Conservation (phyloP, 1,139 yeast genomes). For the Geotrichum citri-aurantii region DNA sequence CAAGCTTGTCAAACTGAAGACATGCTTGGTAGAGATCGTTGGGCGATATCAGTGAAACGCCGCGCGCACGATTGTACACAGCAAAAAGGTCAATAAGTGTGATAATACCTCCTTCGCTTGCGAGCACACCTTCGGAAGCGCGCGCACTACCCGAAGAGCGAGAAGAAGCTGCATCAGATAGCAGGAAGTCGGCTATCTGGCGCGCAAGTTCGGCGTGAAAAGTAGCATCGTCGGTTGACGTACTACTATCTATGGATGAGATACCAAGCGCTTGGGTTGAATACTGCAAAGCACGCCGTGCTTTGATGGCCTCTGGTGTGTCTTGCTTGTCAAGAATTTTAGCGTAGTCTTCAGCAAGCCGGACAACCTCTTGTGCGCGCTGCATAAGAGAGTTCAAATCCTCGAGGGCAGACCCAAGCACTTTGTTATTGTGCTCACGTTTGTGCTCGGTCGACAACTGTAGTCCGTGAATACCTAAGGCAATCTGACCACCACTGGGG, state of each 20-base stretch:
- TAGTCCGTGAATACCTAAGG: conserved; percentile 62
- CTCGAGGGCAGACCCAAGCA: conserved; percentile 64
- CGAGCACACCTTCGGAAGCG: conserved; percentile 33
- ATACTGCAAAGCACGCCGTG: conserved; percentile 30
- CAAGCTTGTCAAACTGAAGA: conserved; percentile 41
- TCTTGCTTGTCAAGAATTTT: conserved; percentile 24
- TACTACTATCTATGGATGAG: conserved; percentile 37
- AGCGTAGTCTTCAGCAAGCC: conserved; percentile 50
- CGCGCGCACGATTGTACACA: conserved; percentile 54
- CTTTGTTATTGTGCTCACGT: conserved; percentile 54
- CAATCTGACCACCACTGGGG: background rate
- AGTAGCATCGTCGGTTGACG: conserved; percentile 33
- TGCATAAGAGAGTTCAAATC: conserved; percentile 74
- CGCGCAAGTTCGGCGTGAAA: conserved; percentile 50
- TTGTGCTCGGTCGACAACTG: conserved; percentile 55
- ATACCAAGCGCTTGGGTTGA: conserved; percentile 34
- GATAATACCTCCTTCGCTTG: conserved; percentile 51
- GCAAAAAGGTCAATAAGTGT: conserved; percentile 57
- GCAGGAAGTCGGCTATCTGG: conserved; percentile 53
- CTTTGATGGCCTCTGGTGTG: conserved; percentile 19
- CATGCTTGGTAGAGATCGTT: conserved; percentile 51
- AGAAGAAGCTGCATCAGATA: background rate
- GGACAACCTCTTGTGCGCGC: conserved; percentile 68
- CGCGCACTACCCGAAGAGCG: background rate
- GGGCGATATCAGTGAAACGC: conserved; percentile 56